phyloP scores from a whole-genome alignment of 768 basidiomycete species.

The Rhizopogon rudus region DNA sequence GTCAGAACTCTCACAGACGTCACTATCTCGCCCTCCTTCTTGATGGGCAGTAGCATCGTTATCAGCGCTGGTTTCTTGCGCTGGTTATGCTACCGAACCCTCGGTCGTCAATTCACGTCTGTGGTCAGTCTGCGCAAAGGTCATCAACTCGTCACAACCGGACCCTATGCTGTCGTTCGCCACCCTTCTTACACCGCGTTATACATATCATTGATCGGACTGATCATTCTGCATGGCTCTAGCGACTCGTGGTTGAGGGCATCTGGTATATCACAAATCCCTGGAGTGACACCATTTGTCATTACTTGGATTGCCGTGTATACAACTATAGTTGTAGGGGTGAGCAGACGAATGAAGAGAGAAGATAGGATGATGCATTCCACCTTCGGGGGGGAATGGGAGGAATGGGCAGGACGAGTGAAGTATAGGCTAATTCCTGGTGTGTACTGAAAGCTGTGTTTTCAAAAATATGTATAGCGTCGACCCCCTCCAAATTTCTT shows the following conservation, averaged over 20 bases:
- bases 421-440: constrained; percentile 29
- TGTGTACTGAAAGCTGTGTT: constrained; percentile 15
- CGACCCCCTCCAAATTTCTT: neutral
- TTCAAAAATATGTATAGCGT: neutral
- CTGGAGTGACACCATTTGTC: neutral
- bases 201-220: neutral
- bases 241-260: constrained; percentile 9
- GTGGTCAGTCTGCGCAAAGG: constrained; percentile 14
- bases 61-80: constrained; percentile 17
- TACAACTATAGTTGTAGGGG: neutral
- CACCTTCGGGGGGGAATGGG: constrained; percentile 25
- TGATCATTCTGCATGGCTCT: constrained; percentile 1
- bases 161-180: constrained; percentile 19
- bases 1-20: neutral
- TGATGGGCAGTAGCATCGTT: constrained; percentile 12
- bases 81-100: constrained; percentile 22
- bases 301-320: neutral
- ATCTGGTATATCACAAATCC: constrained; percentile 6
- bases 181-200: constrained; percentile 13
- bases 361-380: constrained; percentile 27
- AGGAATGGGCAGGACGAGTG: constrained; percentile 22
- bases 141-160: constrained; percentile 12
- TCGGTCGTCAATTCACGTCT: constrained; percentile 20
- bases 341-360: neutral
- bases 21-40: constrained; percentile 4